Evolutionary conservation across 805 yeast genomes (phyloP).

Genomic region (Ogataea pilisensis): DNA sequence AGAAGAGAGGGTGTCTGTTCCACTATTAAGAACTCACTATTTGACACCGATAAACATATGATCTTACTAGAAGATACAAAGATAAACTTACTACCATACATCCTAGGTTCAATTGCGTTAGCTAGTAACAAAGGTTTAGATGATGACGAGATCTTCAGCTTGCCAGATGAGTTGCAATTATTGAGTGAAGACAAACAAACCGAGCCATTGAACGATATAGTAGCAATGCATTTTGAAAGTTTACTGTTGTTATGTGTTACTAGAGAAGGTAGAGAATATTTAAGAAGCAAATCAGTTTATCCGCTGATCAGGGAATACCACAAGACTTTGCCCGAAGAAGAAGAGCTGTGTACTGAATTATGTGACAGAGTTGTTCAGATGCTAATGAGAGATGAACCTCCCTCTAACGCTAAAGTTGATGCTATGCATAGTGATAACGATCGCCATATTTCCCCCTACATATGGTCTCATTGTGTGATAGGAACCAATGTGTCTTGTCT

Average conservation of each 20-base stretch:
- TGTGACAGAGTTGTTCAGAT: slow-evolving; percentile 85
- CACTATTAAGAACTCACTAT: slow-evolving; percentile 83
- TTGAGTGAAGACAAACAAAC: slow-evolving; percentile 70
- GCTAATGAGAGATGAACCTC: slow-evolving; percentile 86
- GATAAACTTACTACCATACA: slow-evolving; percentile 75
- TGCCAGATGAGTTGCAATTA: slow-evolving; percentile 86
- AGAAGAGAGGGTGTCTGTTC: slow-evolving; percentile 93
- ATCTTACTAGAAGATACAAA: slow-evolving; percentile 53
- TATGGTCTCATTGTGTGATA: too few relatives aligned
- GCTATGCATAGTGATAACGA: slow-evolving; percentile 43
- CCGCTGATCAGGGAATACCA: slow-evolving; percentile 85
- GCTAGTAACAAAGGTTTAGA: slow-evolving; percentile 55
- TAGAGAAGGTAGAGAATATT: slow-evolving; percentile 61
- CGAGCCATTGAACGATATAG: slow-evolving; percentile 65
- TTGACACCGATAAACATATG: slow-evolving; percentile 69
- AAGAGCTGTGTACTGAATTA: slow-evolving; percentile 50
- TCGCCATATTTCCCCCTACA: too few relatives aligned
- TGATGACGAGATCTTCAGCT: slow-evolving; percentile 77
- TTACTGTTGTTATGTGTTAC: slow-evolving; percentile 77
- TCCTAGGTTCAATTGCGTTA: slow-evolving; percentile 75
- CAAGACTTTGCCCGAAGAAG: slow-evolving; percentile 39
- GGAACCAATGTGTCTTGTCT: too few relatives aligned
- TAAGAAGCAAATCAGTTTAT: slow-evolving; percentile 81
- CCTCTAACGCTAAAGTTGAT: slow-evolving; percentile 40
- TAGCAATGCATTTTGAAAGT: slow-evolving; percentile 73